phyloP scores from a whole-genome alignment of 1,139 yeast genomes.

The Blastobotrys ciferrii region DNA sequence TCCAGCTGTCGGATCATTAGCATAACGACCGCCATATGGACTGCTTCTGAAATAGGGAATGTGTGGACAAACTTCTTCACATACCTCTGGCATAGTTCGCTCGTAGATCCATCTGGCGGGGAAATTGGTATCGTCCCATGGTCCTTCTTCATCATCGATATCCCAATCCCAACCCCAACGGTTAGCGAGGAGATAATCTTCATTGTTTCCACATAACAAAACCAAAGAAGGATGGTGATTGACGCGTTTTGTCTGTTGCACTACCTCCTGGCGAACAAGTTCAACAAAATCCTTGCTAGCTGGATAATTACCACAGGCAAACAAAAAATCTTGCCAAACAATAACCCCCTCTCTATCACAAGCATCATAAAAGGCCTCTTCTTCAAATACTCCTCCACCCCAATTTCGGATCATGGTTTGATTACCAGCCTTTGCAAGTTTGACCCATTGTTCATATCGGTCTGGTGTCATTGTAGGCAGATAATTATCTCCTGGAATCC shows the following conservation, averaged over 20 bases:
- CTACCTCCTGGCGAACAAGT: constrained; percentile 37
- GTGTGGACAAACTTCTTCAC: constrained; percentile 30
- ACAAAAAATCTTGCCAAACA: constrained; percentile 53
- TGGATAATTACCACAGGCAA: constrained; percentile 51
- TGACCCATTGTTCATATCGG: constrained; percentile 40
- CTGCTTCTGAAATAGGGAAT: constrained; percentile 45
- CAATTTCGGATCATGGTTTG: constrained; percentile 48
- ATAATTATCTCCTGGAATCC: constrained; percentile 49
- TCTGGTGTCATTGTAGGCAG: constrained; percentile 33
- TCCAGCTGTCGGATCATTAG: constrained; percentile 42
- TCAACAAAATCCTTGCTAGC: constrained; percentile 31
- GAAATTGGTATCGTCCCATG: constrained; percentile 38
- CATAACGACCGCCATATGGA: constrained; percentile 43
- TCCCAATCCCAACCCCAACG: constrained; percentile 38
- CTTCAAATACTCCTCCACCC: constrained; percentile 51
- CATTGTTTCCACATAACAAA: constrained; percentile 46
- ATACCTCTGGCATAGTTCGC: constrained; percentile 37
- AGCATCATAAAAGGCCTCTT: constrained; percentile 41
- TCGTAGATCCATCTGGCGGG: constrained; percentile 47
- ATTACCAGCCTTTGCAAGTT: constrained; percentile 39
- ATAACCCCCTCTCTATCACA: constrained; percentile 47
- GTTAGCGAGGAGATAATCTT: constrained; percentile 49
- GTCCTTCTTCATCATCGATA: constrained; percentile 33
- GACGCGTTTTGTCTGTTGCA: constrained; percentile 39
- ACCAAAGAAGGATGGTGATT: constrained; percentile 40